Base-by-base conservation (phyloP, 306 rosid genomes). In the Dalbergia oliveri region DNA sequence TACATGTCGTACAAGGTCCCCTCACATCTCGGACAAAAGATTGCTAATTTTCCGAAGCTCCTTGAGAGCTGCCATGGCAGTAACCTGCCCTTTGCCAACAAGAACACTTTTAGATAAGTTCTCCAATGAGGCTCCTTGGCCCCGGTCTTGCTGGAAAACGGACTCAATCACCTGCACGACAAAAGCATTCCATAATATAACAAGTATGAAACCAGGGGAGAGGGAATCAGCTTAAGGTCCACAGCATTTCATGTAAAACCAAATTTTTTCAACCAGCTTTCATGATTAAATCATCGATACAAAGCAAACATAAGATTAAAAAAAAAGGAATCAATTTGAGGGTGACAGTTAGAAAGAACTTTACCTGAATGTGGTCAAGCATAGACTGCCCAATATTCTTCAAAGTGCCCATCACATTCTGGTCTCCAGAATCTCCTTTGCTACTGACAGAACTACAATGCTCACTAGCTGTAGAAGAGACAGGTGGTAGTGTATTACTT, bases 31-130 rank as follows among this genome's bases (percentile, higher is more conserved):
- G 63, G 98, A 96, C 69, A 96, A 74, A 73, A 93, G 90, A 85
- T 91, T 93, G 91, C 98, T 96, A 84, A 96, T 93, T 76, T 96
- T 96, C 83, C 97, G 85, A 79, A 96, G 98, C 97, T 93, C 99
- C 75, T 84, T 96, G 18, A 96, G 89, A 89, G 99, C 99, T 72
- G 97, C 74, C 87, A 87, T 66, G 75, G 99, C 97, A 66, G 99
- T 93, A 41, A 93, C 91, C 79, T 96, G 99, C 71, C 98, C 98
- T 93, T 89, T 90, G 50, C 94, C 97, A 43, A 90, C 97, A 44
- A 94, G 66, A 78, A 59, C 88, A 70, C 81, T 94, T 50, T 89
- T 92, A 11, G 94, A 88, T 31, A 76, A 71, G 77, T 86, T 89
- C 73, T 92, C 97, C 71, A 83, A 7, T 2, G 91, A 72, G 13